Evolutionary conservation across 306 rosid genomes (phyloP), one percentile per base, ranked within the genome.

Genomic region (Chamaecrista fasciculata): DNA sequence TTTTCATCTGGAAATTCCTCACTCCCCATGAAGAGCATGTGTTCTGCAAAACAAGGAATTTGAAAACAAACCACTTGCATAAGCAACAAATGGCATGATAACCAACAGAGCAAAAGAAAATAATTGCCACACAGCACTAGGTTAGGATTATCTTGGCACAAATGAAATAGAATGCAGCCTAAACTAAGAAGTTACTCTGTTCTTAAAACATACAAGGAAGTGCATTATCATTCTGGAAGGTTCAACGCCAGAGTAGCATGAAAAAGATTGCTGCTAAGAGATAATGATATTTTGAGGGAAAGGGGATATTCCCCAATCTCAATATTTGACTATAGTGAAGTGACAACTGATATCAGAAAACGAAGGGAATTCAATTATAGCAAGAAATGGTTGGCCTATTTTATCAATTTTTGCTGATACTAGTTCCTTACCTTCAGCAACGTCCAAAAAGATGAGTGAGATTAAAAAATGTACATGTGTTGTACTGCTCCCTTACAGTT

Each of bases 1-100:
- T 94, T 94, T 84, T 94, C 98, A 78, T 94, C 98, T 5, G 98
- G 92, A 86, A 86, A 94, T 25, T 78, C 92, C 29, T 74, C 77
- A 80, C 98, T 94, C 79, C 98, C 98, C 98, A 94, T 94, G 89
- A 94, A 94, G 71, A 94, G 98, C 98, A 94, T 94, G 79, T 94
- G 98, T 76, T 94, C 98, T 94, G 86, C 82, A 87, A 65, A 74
- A 71, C 33, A 79, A 15, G 16, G 23, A 73, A 73, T 11, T 5
- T 18, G 42, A 58, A 44, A 16, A 50, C 10, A n/a, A 66, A 50
- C 36, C 25, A 40, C 11, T 40, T 55, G 42, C 15, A 53, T 29
- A 6, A 46, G 69, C 6, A 43, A 29, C 40, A 23, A 20, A 63
- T 10, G n/a, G 34, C 50, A 34, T 25, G 24, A 18, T 0, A 19